These are phyloP conservation scores for Diospyros lotus DNA, from an alignment of 148 eudicot species.

Conservation along the genomic window DNA sequence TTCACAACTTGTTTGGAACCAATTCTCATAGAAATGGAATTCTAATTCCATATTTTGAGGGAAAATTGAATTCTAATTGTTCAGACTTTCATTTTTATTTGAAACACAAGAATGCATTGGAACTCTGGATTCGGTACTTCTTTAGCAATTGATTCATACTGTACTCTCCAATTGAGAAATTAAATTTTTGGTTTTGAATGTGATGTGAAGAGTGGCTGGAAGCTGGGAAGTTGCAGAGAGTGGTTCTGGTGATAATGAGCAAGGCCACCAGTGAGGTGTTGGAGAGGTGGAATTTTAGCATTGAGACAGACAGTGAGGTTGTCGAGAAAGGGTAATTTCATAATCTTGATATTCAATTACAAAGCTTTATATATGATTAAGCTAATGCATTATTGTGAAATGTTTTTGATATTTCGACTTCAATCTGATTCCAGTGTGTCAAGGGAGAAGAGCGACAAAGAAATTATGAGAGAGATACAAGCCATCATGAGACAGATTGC, in stretches of 20 bases:
- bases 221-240: constrained; percentile 86
- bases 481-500: constrained; percentile 98
- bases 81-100: neutral
- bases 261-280: constrained; percentile 74
- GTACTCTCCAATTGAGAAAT: neutral
- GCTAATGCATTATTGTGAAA: too few species aligned
- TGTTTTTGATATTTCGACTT: neutral
- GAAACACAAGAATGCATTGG: too few species aligned
- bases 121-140: neutral
- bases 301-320: constrained; percentile 84
- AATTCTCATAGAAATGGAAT: too few species aligned
- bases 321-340: constrained; percentile 65
- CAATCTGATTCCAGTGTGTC: constrained; percentile 52
- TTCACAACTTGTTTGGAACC: too few species aligned
- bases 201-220: constrained; percentile 78
- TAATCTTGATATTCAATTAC: too few species aligned
- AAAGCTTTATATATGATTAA: too few species aligned
- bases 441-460: constrained; percentile 96
- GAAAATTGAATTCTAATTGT: neutral
- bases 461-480: constrained; percentile 97
- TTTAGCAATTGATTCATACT: neutral
- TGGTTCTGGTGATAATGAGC: constrained; percentile 92
- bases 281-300: constrained; percentile 98
- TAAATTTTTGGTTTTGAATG: neutral
- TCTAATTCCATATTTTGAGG: too few species aligned